Conservation (phyloP, 768 basidiomycete genomes). For the Lactarius vividus region DNA sequence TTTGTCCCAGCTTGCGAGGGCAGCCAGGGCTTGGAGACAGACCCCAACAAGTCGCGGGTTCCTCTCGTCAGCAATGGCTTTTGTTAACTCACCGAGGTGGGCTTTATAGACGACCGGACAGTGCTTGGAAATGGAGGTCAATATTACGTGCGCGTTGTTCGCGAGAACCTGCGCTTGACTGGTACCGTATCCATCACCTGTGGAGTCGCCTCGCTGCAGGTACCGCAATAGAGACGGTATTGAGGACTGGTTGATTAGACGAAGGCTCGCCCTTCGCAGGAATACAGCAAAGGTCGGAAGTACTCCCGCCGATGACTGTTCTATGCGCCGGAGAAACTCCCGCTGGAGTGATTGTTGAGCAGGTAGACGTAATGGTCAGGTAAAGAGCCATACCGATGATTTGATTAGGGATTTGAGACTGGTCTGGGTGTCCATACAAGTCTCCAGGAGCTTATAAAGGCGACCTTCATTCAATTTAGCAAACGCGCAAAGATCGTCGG, state of each 20-base stretch:
- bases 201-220: slow-evolving; percentile 44
- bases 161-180: slow-evolving; percentile 39
- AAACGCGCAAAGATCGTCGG: slow-evolving; percentile 77
- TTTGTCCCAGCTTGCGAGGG: slow-evolving; percentile 57
- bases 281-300: slow-evolving; percentile 66
- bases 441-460: slow-evolving; percentile 80
- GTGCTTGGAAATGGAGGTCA: slow-evolving; percentile 69
- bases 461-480: slow-evolving; percentile 84
- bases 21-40: slow-evolving; percentile 73
- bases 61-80: slow-evolving; percentile 66
- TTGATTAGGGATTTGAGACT: slow-evolving; percentile 81
- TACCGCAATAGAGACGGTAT: slow-evolving; percentile 78
- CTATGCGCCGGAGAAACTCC: slow-evolving; percentile 76
- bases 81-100: slow-evolving; percentile 74
- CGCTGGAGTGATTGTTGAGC: slow-evolving; percentile 43
- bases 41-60: slow-evolving; percentile 55
- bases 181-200: slow-evolving; percentile 38
- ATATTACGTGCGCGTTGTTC: slow-evolving; percentile 49
- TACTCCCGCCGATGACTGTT: slow-evolving; percentile 61
- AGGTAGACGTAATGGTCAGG: not conserved
- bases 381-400: slow-evolving; percentile 52
- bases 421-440: slow-evolving; percentile 78
- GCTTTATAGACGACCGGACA: slow-evolving; percentile 68
- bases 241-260: slow-evolving; percentile 81
- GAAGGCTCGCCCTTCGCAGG: slow-evolving; percentile 66